phyloP scores from a whole-genome alignment of 2,329 filamentous ascomycete species.

The Domatiomyces globalis region DNA sequence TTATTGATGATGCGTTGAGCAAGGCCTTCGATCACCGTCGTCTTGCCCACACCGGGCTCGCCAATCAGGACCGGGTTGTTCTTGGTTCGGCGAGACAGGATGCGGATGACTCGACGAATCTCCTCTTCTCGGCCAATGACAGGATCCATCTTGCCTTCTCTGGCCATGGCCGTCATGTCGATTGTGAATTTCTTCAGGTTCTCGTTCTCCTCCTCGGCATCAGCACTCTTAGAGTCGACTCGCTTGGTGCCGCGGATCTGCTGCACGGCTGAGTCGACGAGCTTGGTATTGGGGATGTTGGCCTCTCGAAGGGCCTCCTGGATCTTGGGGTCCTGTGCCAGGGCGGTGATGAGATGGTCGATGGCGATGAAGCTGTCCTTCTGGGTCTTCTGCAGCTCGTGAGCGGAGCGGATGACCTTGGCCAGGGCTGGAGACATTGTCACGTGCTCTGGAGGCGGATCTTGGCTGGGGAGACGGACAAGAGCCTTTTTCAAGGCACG shows the following conservation, averaged over 20 bases:
- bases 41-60: constrained; percentile 97
- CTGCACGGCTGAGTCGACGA: constrained; percentile 79
- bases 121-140: constrained; percentile 88
- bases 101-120: constrained; percentile 87
- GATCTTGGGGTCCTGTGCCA: constrained; percentile 65
- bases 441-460: constrained; percentile 81
- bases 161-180: constrained; percentile 91
- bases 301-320: constrained; percentile 64
- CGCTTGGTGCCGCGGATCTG: constrained; percentile 83
- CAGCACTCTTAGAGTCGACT: constrained; percentile 91
- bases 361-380: constrained; percentile 91
- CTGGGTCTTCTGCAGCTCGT: constrained; percentile 89
- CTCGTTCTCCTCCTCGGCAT: constrained; percentile 80
- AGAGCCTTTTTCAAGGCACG: constrained; percentile 80
- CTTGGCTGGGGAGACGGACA: constrained; percentile 83
- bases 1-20: constrained; percentile 90
- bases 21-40: constrained; percentile 90
- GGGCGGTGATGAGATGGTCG: constrained; percentile 78
- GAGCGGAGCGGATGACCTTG: constrained; percentile 67
- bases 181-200: constrained; percentile 97
- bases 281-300: constrained; percentile 81
- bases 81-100: constrained; percentile 82
- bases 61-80: constrained; percentile 98
- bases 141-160: constrained; percentile 92
- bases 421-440: constrained; percentile 69